A percentile compares a stretch with the other conserved stretches of the same genome.
phyloP scores from a whole-genome alignment of 345 rosid genomes.

The Brassica carinata region DNA sequence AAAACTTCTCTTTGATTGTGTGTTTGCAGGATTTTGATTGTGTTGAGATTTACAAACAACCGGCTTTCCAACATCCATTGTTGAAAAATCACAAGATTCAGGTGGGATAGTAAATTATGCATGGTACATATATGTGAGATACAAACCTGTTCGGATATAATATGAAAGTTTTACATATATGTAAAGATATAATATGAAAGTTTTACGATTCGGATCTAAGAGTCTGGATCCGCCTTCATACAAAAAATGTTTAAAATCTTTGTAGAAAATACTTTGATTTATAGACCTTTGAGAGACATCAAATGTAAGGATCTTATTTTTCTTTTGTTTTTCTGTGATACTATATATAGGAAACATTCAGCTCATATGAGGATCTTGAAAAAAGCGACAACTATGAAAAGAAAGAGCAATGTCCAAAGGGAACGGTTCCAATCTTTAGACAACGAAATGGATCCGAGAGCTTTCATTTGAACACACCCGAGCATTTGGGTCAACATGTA shows the following conservation, averaged over 20 bases:
- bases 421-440: slow-evolving; percentile 24
- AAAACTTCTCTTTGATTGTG: not conserved
- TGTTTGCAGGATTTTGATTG: slow-evolving; percentile 30
- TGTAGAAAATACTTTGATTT: not conserved
- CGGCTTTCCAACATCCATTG: slow-evolving; percentile 31
- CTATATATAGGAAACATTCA: slow-evolving; percentile 23
- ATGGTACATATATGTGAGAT: not conserved
- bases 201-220: not conserved
- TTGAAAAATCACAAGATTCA: slow-evolving; percentile 36
- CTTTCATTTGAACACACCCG: slow-evolving; percentile 13
- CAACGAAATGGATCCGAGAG: slow-evolving; percentile 5
- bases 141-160: not conserved
- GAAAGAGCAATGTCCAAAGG: slow-evolving; percentile 22
- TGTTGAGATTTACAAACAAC: slow-evolving; percentile 29
- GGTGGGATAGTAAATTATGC: not conserved
- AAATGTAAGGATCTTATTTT: not conserved
- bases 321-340: not conserved
- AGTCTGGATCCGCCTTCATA: not conserved
- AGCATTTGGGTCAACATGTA: slow-evolving; percentile 20
- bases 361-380: not conserved
- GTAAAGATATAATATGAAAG: not conserved
- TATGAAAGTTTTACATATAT: not conserved
- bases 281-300: not conserved
- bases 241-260: not conserved
- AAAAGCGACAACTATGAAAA: slow-evolving; percentile 1